Evolutionary conservation across 441 rosid genomes (phyloP).

Genomic region (Jatropha multifida): DNA sequence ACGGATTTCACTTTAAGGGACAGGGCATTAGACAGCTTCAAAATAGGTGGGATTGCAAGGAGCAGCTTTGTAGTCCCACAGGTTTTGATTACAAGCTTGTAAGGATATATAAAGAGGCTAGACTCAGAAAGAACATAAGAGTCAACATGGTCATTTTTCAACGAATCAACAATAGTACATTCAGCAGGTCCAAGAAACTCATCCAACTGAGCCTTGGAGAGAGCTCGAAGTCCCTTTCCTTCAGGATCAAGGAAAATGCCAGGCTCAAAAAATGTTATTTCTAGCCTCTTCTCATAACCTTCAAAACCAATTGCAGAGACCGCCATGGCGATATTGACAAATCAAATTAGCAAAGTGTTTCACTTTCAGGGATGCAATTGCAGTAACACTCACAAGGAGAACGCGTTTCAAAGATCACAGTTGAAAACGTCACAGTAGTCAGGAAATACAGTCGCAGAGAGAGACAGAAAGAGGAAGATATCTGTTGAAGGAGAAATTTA

Average conservation of each 20-base stretch:
- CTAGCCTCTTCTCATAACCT: slow-evolving; percentile 90
- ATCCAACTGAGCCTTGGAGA: slow-evolving; percentile 61
- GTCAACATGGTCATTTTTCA: slow-evolving; percentile 61
- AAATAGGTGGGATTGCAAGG: slow-evolving; percentile 57
- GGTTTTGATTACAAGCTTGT: slow-evolving; percentile 84
- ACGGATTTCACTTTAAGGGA: slow-evolving; percentile 55
- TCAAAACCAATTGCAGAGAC: slow-evolving; percentile 84
- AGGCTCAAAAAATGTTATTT: slow-evolving; percentile 58
- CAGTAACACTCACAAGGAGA: slow-evolving; percentile 22
- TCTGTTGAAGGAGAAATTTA: slow-evolving; percentile 20
- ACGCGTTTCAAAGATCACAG: slow-evolving; percentile 14
- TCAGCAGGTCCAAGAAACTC: slow-evolving; percentile 67
- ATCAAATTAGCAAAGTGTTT: slow-evolving; percentile 8
- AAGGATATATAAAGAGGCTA: slow-evolving; percentile 75
- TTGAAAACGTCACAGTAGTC: slow-evolving; percentile 25
- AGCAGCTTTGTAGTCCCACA: slow-evolving; percentile 88
- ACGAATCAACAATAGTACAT: slow-evolving; percentile 72
- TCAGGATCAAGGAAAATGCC: slow-evolving; percentile 63
- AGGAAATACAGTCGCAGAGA: slow-evolving; percentile 35
- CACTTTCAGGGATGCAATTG: not conserved
- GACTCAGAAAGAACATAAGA: slow-evolving; percentile 87
- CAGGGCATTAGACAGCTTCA: slow-evolving; percentile 49
- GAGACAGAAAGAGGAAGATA: slow-evolving; percentile 38
- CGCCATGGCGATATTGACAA: slow-evolving; percentile 32
- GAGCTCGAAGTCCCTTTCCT: slow-evolving; percentile 61